Evolutionary conservation across 1,139 yeast species (phyloP), one percentile per base, ranked within the genome.

Genomic region (Sugiyamaella novakii): DNA sequence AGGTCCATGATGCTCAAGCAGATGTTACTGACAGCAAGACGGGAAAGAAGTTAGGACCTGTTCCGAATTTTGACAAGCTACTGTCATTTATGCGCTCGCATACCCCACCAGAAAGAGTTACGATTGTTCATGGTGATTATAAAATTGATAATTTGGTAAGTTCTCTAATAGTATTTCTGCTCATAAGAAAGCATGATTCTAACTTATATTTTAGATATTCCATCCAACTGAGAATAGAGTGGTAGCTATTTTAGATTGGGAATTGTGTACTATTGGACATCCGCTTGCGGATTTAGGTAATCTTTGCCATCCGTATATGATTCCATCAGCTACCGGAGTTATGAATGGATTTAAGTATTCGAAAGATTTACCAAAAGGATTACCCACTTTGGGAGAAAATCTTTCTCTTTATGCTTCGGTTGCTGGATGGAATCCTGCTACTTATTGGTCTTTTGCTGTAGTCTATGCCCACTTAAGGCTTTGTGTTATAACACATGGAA

Each of bases 171-270:
- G 5, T 22, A 6, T 22, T 22, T 22, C 25, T 6, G 25, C 5
- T 6, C 5, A 22, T 22, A 11, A 25, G 1, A 31, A 10, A 3
- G 5, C 8, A 7, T 21, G 17, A 25, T 19, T 21, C 28, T n/a
- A 37, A 7, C 31, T 25, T 12, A 37, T 29, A 28, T n/a, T 28
- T 17, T 17, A 47, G 49, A 68, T 82, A 7, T 81, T 78, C 60
- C 79, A 80, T 56, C 77, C 78, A 5, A 67, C 73, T 1, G 73
- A 75, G 41, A 75, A 77, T 17, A 63, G 67, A 41, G 81, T 81
- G 3, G 67, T 76, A 47, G 85, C 85, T 0, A 79, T 82, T 1
- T 69, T 82, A 44, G 87, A 82, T 61, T 82, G 87, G 87, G 87
- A 82, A 60, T 70, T 82, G 33, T 80, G 86, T 58, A 82, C 87